These are phyloP conservation scores for Berberis thunbergii DNA, from an alignment of 164 flowering plant species.

Conservation along the genomic window DNA sequence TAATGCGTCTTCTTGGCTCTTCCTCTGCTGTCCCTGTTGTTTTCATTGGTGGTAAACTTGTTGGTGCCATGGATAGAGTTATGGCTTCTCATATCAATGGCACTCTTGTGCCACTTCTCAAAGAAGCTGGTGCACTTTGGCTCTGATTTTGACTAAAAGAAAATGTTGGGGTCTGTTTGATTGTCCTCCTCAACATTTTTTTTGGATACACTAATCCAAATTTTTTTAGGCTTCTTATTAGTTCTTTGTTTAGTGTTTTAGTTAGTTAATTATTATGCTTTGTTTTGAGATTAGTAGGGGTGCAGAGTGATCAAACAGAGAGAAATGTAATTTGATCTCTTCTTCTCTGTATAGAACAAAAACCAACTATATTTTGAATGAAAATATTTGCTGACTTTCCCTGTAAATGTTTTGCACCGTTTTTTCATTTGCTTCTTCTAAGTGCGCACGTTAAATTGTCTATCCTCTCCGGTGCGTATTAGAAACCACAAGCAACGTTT, in stretches of 20 bases:
- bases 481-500: neutral
- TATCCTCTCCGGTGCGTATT: neutral
- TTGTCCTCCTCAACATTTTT: neutral
- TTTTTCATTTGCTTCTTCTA: neutral
- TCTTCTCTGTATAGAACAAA: constrained; percentile 17
- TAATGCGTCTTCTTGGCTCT: constrained; percentile 29
- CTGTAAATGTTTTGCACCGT: neutral
- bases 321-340: constrained; percentile 15
- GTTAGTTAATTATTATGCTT: neutral
- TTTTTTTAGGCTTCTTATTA: neutral
- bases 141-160: constrained; percentile 23
- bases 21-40: constrained; percentile 56
- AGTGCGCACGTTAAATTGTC: neutral
- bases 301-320: constrained; percentile 2
- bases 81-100: constrained; percentile 84
- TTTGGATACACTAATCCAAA: neutral
- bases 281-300: neutral
- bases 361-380: neutral
- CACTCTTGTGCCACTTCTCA: constrained; percentile 67
- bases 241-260: neutral
- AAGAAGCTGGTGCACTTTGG: constrained; percentile 89
- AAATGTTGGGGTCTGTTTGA: neutral
- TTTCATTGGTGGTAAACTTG: constrained; percentile 73
- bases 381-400: too few relatives aligned
- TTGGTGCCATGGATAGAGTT: constrained; percentile 75